Base-by-base conservation (phyloP, 805 yeast genomes). In the Lipomyces orientalis region DNA sequence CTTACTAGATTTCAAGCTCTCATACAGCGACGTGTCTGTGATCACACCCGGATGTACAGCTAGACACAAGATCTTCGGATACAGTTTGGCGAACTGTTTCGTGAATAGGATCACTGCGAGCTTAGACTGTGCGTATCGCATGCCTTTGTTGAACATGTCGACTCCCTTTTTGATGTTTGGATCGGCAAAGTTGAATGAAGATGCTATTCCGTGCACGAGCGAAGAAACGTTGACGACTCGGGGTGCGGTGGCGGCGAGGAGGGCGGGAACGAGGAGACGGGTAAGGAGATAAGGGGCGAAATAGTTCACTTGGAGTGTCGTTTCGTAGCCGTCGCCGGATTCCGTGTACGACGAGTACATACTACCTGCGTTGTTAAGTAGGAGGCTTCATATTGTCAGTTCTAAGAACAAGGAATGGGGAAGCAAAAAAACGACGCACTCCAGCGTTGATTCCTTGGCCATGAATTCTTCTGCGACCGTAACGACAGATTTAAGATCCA, bases 341-440 rank as follows among this genome's bases (percentile, higher is more conserved):
- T 81, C 71, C 25, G 84, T 80, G 76, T 81, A 87, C 0, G 96
- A 94, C n/a, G 88, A 81, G 16, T 90, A 93, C 87, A 90, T 88
- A 4, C 89, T 86, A 1, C 96, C 95, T 0, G 97, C 93, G 76
- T 91, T 91, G 73, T 90, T 86, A 57, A 91, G 83, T 43, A 91
- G 80, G 29, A 91, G 77, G 76, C 71, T 68, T 12, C 7, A 22
- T 31, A 8, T 35, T n/a, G 34, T 57, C 51, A 60, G 56, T 54
- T 33, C 0, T 35, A 8, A 16, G 22, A 12, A 16, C 6, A 8
- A n/a, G 33, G 31, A 52, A 61, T 29, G 19, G 16, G 22, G n/a
- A 4, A 33, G 37, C 31, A 4, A 3, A 31, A 33, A 22, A 54
- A 51, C 8, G 46, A 54, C 71, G 8, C 43, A 67, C 71, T 90